Evolutionary conservation across 2,329 filamentous ascomycete genomes (phyloP).

Genomic region (Claviceps capensis): DNA sequence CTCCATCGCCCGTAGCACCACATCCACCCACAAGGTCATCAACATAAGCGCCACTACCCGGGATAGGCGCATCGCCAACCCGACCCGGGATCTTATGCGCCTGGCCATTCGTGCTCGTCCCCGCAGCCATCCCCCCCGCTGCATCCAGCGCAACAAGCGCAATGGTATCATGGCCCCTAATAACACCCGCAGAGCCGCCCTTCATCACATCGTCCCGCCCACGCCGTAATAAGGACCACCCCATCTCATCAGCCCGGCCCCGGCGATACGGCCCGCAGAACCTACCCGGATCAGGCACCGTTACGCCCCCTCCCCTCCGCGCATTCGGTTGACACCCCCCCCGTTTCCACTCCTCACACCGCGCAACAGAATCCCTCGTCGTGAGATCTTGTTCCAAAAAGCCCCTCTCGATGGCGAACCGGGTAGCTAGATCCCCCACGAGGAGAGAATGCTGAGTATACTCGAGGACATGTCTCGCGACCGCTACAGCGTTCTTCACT

Average conservation of each 20-base stretch:
- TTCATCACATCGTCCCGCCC: too few species aligned
- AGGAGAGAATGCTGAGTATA: slow-evolving; percentile 38
- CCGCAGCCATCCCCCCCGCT: slow-evolving; percentile 35
- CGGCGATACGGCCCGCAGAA: slow-evolving; percentile 33
- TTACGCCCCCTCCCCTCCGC: slow-evolving; percentile 19
- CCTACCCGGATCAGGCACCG: slow-evolving; percentile 23
- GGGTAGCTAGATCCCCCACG: slow-evolving; percentile 37
- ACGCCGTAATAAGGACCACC: too few species aligned
- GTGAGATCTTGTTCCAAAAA: slow-evolving; percentile 30
- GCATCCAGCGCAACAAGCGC: slow-evolving; percentile 34
- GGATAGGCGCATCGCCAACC: slow-evolving; percentile 41
- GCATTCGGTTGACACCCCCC: slow-evolving; percentile 38
- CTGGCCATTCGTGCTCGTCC: slow-evolving; percentile 42
- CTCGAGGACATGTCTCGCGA: slow-evolving; percentile 36
- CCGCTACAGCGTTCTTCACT: slow-evolving; percentile 32
- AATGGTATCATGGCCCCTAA: slow-evolving; percentile 34
- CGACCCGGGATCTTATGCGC: slow-evolving; percentile 40
- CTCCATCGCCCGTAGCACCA: slow-evolving; percentile 42
- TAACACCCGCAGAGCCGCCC: too few species aligned
- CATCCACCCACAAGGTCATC: slow-evolving; percentile 40
- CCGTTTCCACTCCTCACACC: slow-evolving; percentile 29
- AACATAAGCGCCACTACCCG: slow-evolving; percentile 40
- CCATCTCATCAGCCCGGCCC: too few species aligned
- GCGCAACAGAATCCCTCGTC: slow-evolving; percentile 24
- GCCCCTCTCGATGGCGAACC: slow-evolving; percentile 38